Evolutionary conservation across 176 grass and related monocot species (phyloP).

Genomic region (Lolium rigidum): DNA sequence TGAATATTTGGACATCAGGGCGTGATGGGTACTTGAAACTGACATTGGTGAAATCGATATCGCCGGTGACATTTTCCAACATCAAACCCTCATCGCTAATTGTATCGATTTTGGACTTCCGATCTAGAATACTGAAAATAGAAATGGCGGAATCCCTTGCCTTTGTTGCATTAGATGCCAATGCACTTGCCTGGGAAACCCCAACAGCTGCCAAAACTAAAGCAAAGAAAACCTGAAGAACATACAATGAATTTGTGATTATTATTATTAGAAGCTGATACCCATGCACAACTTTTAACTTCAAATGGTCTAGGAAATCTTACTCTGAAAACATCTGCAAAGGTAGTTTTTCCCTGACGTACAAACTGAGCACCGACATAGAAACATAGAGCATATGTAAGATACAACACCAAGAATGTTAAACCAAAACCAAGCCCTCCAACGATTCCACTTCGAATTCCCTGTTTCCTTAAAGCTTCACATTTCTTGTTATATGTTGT

Average conservation of each 20-base stretch:
- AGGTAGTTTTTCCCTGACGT: conserved; percentile 52
- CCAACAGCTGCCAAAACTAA: conserved; percentile 53
- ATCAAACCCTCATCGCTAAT: conserved; percentile 37
- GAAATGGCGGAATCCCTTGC: conserved; percentile 64
- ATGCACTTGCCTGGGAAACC: conserved; percentile 52
- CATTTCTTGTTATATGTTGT: conserved; percentile 58
- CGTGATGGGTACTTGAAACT: conserved; percentile 71
- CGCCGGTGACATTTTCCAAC: conserved; percentile 49
- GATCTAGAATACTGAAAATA: conserved; percentile 68
- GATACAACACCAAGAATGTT: conserved; percentile 50
- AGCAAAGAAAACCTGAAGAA: conserved; percentile 64
- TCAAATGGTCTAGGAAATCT: neutral
- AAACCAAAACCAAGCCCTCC: conserved; percentile 62
- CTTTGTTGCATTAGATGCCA: conserved; percentile 57
- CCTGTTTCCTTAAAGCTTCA: conserved; percentile 58
- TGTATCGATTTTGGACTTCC: conserved; percentile 65
- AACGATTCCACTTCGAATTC: conserved; percentile 56
- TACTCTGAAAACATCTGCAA: conserved; percentile 63
- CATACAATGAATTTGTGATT: conserved; percentile 10
- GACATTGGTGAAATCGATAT: conserved; percentile 60
- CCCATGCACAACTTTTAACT: neutral
- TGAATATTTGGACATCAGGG: conserved; percentile 66
- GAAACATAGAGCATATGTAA: conserved; percentile 57
- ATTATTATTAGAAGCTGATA: neutral
- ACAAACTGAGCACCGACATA: conserved; percentile 62